Evolutionary conservation across 352 stramenopile genomes (phyloP).

Genomic region (Peronospora belbahrii): DNA sequence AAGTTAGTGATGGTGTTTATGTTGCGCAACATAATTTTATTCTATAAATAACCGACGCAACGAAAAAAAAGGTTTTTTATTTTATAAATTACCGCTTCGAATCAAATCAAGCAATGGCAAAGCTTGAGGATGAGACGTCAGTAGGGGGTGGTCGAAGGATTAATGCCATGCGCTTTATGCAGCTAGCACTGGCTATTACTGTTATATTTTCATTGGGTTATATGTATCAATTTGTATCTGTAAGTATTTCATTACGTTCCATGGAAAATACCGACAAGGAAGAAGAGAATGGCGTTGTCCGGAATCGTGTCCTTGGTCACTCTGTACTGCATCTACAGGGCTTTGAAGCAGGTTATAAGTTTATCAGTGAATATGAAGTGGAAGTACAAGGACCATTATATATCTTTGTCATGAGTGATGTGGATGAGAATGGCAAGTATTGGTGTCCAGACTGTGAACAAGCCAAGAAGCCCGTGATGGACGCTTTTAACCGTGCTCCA

Average conservation of each 20-base stretch:
- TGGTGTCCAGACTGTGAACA: conserved; percentile 74
- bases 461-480: conserved; percentile 64
- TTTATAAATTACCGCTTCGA: not conserved
- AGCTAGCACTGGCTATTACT: conserved; percentile 48
- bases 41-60: not conserved
- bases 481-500: conserved; percentile 59
- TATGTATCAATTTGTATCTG: conserved; percentile 63
- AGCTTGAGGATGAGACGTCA: conserved; percentile 1
- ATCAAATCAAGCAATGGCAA: conserved; percentile 12
- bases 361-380: conserved; percentile 69
- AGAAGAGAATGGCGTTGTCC: conserved; percentile 10
- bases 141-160: conserved; percentile 11
- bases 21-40: not conserved
- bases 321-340: conserved; percentile 57
- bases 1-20: no score
- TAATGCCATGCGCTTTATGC: conserved; percentile 68
- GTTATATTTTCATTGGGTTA: conserved; percentile 57
- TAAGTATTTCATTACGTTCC: conserved; percentile 36
- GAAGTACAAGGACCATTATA: conserved; percentile 54
- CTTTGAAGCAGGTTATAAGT: conserved; percentile 69
- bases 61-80: not conserved
- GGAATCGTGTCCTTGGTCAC: conserved; percentile 50
- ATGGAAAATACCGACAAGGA: conserved; percentile 14
- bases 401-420: conserved; percentile 74
- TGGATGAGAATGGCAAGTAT: conserved; percentile 55